Base-by-base conservation (phyloP, 306 rosid genomes). In the Glycine tomentella region DNA sequence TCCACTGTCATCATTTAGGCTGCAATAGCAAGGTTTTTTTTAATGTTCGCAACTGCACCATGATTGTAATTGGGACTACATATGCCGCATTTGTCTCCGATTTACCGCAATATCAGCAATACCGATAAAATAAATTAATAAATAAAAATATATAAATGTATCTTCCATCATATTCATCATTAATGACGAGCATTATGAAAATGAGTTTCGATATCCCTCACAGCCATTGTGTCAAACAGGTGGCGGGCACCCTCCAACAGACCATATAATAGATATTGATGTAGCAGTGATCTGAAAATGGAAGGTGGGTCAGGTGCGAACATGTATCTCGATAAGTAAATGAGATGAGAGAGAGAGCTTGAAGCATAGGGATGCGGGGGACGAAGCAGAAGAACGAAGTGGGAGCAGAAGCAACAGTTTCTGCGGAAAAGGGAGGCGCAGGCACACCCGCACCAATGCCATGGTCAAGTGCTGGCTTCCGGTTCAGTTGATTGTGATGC, bases 221-320 rank as follows among this genome's bases (percentile, higher is more conserved):
- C 36, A 57, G 75, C 7, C 76, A 82, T 68, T 57, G 12, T 56
- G 40, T 75, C 85, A 31, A 82, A 75, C 85, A 82, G 71, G 31
- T 75, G 8, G 8, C 9, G 33, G 6, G 71, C 76, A 25, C 38
- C 2, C 12, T n/a, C 49, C 8, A 42, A 6, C 46, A 36, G 31
- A 25, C 31, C 31, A 25, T 25, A 25, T 2, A 34, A 34, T 34
- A 34, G 38, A 34, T 34, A 34, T 40, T 16, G 58, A 20, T 69
- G 15, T 6, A 0, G 4, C 0, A 9, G 56, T 74, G 53, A 56
- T 33, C 2, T 16, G 42, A 15, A 40, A 55, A 56, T 5, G 42
- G 48, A 61, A 31, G 53, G 9, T 15, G n/a, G 15, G 62, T 62
- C 58, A 78, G 57, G 31, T 20, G 58, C 36, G 51, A 31, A 79